These are phyloP conservation scores for Manihot esculenta DNA, from an alignment of 441 rosid species.

Conservation along the genomic window DNA sequence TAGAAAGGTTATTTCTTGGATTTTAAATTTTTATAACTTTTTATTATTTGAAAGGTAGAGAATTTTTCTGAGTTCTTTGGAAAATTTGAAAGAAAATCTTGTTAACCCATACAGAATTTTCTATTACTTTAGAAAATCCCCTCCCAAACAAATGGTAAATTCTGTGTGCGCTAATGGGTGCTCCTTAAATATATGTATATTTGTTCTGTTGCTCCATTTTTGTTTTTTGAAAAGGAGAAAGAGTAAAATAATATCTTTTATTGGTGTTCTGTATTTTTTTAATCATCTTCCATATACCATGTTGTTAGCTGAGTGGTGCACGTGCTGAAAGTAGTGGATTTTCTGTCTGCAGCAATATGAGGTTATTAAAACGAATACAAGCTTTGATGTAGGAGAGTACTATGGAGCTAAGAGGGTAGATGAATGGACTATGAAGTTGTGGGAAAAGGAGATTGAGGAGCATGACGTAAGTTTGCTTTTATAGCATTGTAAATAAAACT, in stretches of 20 bases:
- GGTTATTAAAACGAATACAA: conserved; percentile 42
- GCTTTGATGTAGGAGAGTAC: conserved; percentile 60
- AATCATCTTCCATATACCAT: neutral
- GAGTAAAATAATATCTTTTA: neutral
- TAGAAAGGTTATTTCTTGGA: no score
- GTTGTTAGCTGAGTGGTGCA: conserved; percentile 5
- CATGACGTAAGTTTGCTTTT: conserved; percentile 56
- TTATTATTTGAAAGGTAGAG: no score
- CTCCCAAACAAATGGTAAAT: no score
- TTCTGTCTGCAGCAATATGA: conserved; percentile 64
- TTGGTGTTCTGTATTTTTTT: neutral
- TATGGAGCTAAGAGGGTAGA: conserved; percentile 81
- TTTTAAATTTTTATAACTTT: no score
- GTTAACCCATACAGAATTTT: no score
- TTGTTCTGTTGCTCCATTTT: no score
- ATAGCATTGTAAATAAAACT: neutral
- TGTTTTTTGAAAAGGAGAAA: no score
- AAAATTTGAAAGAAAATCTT: no score
- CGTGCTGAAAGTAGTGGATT: conserved; percentile 11
- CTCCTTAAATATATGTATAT: no score
- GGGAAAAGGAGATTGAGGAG: conserved; percentile 70
- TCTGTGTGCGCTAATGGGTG: neutral
- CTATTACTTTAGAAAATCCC: no score
- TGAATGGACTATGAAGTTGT: conserved; percentile 52
- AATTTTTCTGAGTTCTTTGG: no score